Conservation (phyloP, 129 eudicot genomes). For the Erigeron canadensis region DNA sequence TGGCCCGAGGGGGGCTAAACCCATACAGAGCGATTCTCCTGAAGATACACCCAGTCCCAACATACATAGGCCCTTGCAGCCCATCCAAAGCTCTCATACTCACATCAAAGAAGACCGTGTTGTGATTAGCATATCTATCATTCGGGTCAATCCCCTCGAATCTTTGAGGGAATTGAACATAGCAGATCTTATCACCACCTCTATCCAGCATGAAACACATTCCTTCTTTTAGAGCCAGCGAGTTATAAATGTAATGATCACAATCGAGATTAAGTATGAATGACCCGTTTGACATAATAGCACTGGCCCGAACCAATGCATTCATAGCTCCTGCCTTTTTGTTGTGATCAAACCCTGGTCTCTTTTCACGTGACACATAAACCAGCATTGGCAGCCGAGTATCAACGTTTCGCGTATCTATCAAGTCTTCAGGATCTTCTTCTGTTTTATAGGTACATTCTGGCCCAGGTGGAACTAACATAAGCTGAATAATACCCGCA, state of each 20-base stretch:
- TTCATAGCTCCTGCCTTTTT: slow-evolving; percentile 73
- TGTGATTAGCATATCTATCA: slow-evolving; percentile 63
- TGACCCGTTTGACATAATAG: slow-evolving; percentile 61
- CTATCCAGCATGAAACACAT: slow-evolving; percentile 93
- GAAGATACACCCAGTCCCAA: slow-evolving; percentile 61
- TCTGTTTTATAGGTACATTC: slow-evolving; percentile 44
- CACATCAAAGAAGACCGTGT: slow-evolving; percentile 58
- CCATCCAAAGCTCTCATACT: slow-evolving; percentile 66
- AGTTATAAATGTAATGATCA: slow-evolving; percentile 76
- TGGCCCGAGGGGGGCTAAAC: slow-evolving; percentile 55
- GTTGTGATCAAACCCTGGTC: slow-evolving; percentile 58
- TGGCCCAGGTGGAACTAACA: slow-evolving; percentile 70
- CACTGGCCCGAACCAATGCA: slow-evolving; percentile 57
- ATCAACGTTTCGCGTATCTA: slow-evolving; percentile 51
- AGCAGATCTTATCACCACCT: slow-evolving; percentile 82
- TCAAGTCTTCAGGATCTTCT: slow-evolving; percentile 31
- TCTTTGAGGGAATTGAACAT: slow-evolving; percentile 57
- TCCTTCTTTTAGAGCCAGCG: slow-evolving; percentile 74
- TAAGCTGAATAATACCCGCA: slow-evolving; percentile 71
- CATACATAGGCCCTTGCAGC: slow-evolving; percentile 60
- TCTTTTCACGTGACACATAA: slow-evolving; percentile 72
- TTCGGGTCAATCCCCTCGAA: slow-evolving; percentile 63
- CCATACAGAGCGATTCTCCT: slow-evolving; percentile 56
- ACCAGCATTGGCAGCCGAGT: slow-evolving; percentile 66
- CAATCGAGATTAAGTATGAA: slow-evolving; percentile 57